Base-by-base conservation (phyloP, 306 rosid genomes). In the Lotus japonicus region DNA sequence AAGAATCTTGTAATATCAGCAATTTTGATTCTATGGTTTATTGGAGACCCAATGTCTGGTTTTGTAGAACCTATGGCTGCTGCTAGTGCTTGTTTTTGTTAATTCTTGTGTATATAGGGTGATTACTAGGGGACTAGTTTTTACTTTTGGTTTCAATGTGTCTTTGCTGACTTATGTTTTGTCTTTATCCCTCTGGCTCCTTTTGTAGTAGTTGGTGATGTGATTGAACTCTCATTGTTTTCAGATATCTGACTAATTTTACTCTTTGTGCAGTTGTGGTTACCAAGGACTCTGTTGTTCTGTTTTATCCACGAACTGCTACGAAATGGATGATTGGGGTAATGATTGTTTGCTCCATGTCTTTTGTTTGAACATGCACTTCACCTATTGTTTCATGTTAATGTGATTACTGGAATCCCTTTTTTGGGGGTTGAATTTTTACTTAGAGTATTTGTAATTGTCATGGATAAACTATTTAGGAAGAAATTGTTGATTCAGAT, bases 291-390 rank as follows among this genome's bases (percentile, higher is more conserved):
- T 50, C 70, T 36, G 11, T 39, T 18, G 3, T 58, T 70, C 52
- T 26, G 36, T 39, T 63, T 70, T 65, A 9, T 52, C 28, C 43
- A 71, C 44, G 4, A 28, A 71, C 66, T 48, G 33, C 66, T 48
- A 23, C 60, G 2, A 49, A 28, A 88, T 89, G 96, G 96, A 86
- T 61, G 90, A 84, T 63, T 89, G 90, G 96, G 96, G 96, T 89
- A 84, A 70, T 58, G 35, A 42, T 21, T 14, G 72, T 60, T 66
- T 44, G 26, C 39, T 58, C 31, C 23, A 21, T 5, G 43, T 61
- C 19, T 21, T 21, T 46, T 33, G 5, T 36, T 42, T 15, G 13
- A 17, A 51, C 38, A 35, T 18, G 38, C 69, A 8, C 21, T 52
- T 21, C 3, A 58, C 4, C 26, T 60, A n/a, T 45, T 52, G 11